Conservation (phyloP, 164 flowering plant genomes). For the Vitis amurensis region DNA sequence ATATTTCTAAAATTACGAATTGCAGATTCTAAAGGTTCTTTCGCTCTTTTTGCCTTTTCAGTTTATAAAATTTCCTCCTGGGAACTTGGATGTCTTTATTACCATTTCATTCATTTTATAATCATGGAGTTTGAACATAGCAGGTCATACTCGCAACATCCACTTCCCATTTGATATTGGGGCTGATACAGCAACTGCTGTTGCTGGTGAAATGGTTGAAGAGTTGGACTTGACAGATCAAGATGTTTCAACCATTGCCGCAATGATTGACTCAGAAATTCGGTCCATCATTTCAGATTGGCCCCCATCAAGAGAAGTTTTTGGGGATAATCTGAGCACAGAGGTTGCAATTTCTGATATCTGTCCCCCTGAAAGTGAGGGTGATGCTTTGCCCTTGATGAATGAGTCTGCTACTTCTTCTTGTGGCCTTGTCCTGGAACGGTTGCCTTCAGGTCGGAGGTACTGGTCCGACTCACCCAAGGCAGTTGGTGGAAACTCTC, state of each 20-base stretch:
- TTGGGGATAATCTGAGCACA: constrained; percentile 24
- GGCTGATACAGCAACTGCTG: constrained; percentile 74
- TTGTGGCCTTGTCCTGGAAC: constrained; percentile 47
- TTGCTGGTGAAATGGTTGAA: constrained; percentile 98
- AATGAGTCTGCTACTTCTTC: constrained; percentile 25
- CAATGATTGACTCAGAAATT: constrained; percentile 84
- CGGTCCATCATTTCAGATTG: constrained; percentile 66
- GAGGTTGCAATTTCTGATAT: constrained; percentile 23
- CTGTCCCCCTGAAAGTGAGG: constrained; percentile 31
- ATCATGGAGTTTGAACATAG: no score
- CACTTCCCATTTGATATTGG: constrained; percentile 91
- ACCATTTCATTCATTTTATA: no score
- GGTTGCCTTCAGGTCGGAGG: constrained; percentile 72
- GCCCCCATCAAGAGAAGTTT: constrained; percentile 38
- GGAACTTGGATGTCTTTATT: no score
- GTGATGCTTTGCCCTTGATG: constrained; percentile 28
- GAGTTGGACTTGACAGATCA: constrained; percentile 90
- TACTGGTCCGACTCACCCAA: constrained; percentile 81
- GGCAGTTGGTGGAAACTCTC: constrained; percentile 44
- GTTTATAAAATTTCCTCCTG: constrained; percentile 1
- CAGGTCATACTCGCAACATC: constrained; percentile 87
- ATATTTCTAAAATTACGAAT: constrained; percentile 83
- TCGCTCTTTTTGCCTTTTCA: constrained; percentile 9
- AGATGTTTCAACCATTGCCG: constrained; percentile 82
- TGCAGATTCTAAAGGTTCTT: constrained; percentile 70